Percentiles rank a stretch among this genome's conserved stretches.
phyloP scores from a whole-genome alignment of 108 stramenopile genomes.

The Skeletonema costatum region DNA sequence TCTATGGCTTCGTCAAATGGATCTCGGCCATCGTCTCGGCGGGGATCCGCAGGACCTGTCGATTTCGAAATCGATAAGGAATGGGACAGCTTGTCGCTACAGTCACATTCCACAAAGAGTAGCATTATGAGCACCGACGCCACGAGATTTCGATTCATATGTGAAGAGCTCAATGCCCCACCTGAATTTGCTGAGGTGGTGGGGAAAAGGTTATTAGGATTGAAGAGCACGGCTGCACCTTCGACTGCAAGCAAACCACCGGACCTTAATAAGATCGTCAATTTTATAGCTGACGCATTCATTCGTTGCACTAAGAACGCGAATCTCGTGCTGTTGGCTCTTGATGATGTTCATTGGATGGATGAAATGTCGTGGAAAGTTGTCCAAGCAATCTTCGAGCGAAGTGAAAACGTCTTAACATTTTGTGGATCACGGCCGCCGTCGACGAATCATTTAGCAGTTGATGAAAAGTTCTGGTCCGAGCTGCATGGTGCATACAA shows the following conservation, averaged over 20 bases:
- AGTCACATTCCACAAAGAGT: slow-evolving; percentile 40
- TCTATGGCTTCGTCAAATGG: slow-evolving; percentile 14
- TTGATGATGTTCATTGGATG: slow-evolving; percentile 70
- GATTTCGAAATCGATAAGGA: slow-evolving; percentile 28
- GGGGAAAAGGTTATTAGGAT: slow-evolving; percentile 35
- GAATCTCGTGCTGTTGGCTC: slow-evolving; percentile 57
- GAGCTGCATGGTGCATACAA: slow-evolving; percentile 31
- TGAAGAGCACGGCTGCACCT: slow-evolving; percentile 8
- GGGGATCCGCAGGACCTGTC: too few relatives aligned
- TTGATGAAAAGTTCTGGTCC: slow-evolving; percentile 56
- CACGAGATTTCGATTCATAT: slow-evolving; percentile 47
- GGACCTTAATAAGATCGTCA: slow-evolving; percentile 48
- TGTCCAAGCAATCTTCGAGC: slow-evolving; percentile 48
- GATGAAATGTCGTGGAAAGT: slow-evolving; percentile 76
- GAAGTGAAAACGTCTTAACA: slow-evolving; percentile 54
- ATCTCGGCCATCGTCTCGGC: too few relatives aligned
- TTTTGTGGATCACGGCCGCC: slow-evolving; percentile 52
- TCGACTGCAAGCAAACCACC: slow-evolving; percentile 13
- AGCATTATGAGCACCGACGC: slow-evolving; percentile 32
- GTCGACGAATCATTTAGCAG: slow-evolving; percentile 26
- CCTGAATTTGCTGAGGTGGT: slow-evolving; percentile 65
- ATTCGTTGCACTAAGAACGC: slow-evolving; percentile 51
- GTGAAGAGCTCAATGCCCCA: slow-evolving; percentile 61
- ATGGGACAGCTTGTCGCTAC: slow-evolving; percentile 49
- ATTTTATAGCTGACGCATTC: slow-evolving; percentile 67